Conservation (phyloP, 208 protist genomes). For the Leishmania aethiopica region DNA sequence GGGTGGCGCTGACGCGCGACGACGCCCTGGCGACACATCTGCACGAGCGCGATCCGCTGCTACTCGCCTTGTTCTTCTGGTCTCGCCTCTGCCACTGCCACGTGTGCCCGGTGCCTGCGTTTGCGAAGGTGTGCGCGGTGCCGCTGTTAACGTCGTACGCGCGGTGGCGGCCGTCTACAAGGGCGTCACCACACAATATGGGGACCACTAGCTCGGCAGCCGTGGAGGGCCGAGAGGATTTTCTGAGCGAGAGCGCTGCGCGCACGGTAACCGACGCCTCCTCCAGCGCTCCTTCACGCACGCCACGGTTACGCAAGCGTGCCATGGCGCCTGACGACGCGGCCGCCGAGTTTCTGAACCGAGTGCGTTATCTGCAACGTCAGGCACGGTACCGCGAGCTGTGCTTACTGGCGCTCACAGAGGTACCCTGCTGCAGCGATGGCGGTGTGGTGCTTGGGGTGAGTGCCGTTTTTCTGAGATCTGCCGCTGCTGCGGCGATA, state of each 20-base stretch:
- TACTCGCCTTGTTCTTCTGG: slow-evolving; percentile 25
- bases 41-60: slow-evolving; percentile 3
- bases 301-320: neutral
- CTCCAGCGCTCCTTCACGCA: neutral
- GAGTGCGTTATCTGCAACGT: slow-evolving; percentile 7
- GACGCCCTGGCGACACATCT: slow-evolving; percentile 2
- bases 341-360: neutral
- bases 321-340: neutral
- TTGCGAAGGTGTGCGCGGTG: slow-evolving; percentile 15
- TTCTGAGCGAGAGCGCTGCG: neutral
- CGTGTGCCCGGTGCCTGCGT: slow-evolving; percentile 9
- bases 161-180: neutral
- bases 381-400: slow-evolving; percentile 21
- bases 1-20: slow-evolving; percentile 4
- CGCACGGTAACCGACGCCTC: neutral
- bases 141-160: slow-evolving; percentile 17
- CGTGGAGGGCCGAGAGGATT: neutral
- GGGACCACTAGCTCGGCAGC: neutral
- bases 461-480: slow-evolving; percentile 20
- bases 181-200: neutral
- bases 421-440: neutral
- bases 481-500: neutral
- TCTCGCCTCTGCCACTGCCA: slow-evolving; percentile 22
- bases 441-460: slow-evolving; percentile 19
- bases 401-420: slow-evolving; percentile 5